Percentiles rank a stretch among this genome's conserved stretches.
Evolutionary conservation across 2,329 filamentous ascomycete species (phyloP).

Genomic region (Teratosphaeria viscida): DNA sequence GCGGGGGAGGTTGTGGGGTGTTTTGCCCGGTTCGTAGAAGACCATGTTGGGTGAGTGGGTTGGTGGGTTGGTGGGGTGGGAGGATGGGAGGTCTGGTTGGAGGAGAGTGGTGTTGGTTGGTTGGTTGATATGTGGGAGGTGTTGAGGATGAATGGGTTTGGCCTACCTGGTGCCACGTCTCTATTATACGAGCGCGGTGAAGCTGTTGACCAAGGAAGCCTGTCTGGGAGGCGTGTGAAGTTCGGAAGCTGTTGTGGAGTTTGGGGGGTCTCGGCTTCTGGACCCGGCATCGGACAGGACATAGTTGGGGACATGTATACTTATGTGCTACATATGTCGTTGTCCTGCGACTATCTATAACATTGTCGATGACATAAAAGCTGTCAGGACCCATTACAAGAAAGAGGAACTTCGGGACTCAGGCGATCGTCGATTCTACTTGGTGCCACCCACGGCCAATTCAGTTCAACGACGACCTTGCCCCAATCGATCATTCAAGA

Average conservation of each 20-base stretch:
- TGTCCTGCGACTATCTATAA: too few species aligned
- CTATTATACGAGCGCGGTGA: background rate
- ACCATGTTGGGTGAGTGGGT: constrained; percentile 14
- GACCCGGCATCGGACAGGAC: background rate
- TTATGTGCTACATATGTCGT: too few species aligned
- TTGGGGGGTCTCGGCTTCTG: background rate
- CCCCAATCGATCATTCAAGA: background rate
- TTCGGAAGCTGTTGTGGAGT: background rate
- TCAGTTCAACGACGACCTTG: background rate
- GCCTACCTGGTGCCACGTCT: background rate
- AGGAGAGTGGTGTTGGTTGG: background rate
- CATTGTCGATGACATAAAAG: too few species aligned
- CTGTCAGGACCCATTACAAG: too few species aligned
- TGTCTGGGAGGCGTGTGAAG: background rate
- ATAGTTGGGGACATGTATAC: too few species aligned
- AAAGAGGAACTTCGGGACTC: too few species aligned
- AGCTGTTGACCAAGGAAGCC: background rate
- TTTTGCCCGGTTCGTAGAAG: constrained; percentile 46
- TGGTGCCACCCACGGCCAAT: too few species aligned
- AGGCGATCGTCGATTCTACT: too few species aligned
- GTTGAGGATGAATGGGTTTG: too few species aligned
- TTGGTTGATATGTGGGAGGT: too few species aligned
- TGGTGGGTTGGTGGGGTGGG: background rate
- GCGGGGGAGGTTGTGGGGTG: constrained; percentile 41
- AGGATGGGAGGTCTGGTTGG: background rate